Conservation (phyloP, 306 rosid species). For the Dalbergia cochinchinensis region DNA sequence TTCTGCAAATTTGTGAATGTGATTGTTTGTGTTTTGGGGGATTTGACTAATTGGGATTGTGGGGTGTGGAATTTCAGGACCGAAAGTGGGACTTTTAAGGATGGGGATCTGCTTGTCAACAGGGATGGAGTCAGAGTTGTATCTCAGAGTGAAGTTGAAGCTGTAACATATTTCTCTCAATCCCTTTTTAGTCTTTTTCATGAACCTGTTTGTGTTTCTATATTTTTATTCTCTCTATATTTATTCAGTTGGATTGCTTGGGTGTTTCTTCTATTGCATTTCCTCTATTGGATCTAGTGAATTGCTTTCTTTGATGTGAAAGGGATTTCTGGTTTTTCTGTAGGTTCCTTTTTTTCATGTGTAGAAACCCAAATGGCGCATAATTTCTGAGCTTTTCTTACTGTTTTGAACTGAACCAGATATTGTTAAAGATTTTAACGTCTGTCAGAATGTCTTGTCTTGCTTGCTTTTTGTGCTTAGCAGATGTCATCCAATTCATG, state of each 20-base stretch:
- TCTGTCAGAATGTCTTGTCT: not conserved
- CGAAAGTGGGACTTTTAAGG: constrained; percentile 91
- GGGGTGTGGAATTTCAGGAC: constrained; percentile 68
- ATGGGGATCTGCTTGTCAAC: constrained; percentile 95
- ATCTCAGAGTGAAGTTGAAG: constrained; percentile 78
- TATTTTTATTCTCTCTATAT: not conserved
- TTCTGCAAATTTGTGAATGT: not conserved
- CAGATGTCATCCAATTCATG: constrained; percentile 24
- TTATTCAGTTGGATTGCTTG: constrained; percentile 26
- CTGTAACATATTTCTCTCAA: constrained; percentile 57
- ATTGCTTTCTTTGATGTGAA: constrained; percentile 1
- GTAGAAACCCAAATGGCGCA: constrained; percentile 23
- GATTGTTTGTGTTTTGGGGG: constrained; percentile 32
- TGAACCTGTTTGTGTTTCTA: not conserved
- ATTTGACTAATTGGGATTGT: constrained; percentile 42
- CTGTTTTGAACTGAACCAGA: not conserved
- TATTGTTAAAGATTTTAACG: constrained; percentile 4
- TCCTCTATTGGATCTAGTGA: constrained; percentile 49
- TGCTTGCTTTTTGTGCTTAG: constrained; percentile 23
- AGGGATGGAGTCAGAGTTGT: constrained; percentile 93
- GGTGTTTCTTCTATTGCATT: constrained; percentile 40
- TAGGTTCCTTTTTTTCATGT: constrained; percentile 20
- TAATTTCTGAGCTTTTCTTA: constrained; percentile 11
- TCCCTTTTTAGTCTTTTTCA: not conserved
- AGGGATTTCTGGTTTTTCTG: constrained; percentile 7